Evolutionary conservation across 192 early-diverging fungal species (phyloP), one percentile per base, ranked within the genome.

Genomic region (Paraglomus occultum): DNA sequence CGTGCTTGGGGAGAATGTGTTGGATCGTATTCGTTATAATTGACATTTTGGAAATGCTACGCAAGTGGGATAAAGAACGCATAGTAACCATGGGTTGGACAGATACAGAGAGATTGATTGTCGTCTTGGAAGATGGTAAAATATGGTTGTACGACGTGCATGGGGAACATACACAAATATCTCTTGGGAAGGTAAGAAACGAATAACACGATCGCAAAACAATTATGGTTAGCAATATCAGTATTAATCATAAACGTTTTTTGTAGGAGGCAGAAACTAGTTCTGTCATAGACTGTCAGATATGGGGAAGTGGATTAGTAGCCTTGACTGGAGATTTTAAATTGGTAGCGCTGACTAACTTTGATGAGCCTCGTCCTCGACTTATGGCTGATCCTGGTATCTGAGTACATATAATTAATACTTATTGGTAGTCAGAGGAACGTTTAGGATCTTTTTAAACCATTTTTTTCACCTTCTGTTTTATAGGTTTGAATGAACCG

Each of bases 11-110:
- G 3, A 31, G 31, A 31, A 3, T 2, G 31, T 31, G 31, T 57
- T 57, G 15, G 60, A 12, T 58, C 39, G 48, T 47, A 17, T 20
- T 22, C 39, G 10, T 46, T 43, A 51, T 15, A 39, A 43, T 9
- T 73, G 20, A 51, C 31, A 31, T 31, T 31, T 31, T 31, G 31
- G 31, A 31, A 31, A 31, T 49, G 73, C 17, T 44, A 22, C 48
- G 43, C 15, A 59, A 91, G 87, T 96, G 93, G 89, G 94, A 94
- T 59, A 93, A 90, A 68, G 89, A 90, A 58, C 85, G 85, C 7
- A 91, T 99, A 64, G 87, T 98, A n/a, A 86, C 82, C 1, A 88
- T 99, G 82, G 90, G 90, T 67, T 99, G 98, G 98, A 94, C 91
- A 42, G 85, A 84, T 39, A 83, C 82, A 10, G 96, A 98, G 63